These are phyloP conservation scores for Trichosporon sp. DNA, from an alignment of 1,284 basidiomycete genomes.

Conservation along the genomic window DNA sequence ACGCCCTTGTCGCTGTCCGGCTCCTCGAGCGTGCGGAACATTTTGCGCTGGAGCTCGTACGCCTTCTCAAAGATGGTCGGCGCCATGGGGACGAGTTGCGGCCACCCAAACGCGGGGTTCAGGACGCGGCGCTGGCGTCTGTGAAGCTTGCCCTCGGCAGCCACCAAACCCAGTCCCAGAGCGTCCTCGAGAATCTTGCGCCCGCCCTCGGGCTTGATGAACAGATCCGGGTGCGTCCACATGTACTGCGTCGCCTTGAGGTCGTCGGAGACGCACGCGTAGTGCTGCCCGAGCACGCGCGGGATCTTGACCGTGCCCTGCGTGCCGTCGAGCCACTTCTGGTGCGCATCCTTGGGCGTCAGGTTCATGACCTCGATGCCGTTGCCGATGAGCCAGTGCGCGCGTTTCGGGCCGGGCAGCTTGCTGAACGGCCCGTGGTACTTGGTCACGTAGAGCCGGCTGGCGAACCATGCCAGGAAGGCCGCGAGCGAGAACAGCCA, in stretches of 20 bases:
- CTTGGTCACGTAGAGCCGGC: neutral
- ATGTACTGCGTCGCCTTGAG: slow-evolving; percentile 66
- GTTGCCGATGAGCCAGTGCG: slow-evolving; percentile 4
- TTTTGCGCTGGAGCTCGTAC: slow-evolving; percentile 56
- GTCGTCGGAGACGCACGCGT: slow-evolving; percentile 62
- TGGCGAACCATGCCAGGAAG: neutral
- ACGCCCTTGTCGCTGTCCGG: slow-evolving; percentile 22
- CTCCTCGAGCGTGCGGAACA: slow-evolving; percentile 68
- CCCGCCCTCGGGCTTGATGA: slow-evolving; percentile 68
- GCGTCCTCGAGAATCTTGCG: slow-evolving; percentile 60
- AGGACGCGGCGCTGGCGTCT: slow-evolving; percentile 60
- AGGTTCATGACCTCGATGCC: slow-evolving; percentile 6
- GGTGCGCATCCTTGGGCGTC: slow-evolving; percentile 17
- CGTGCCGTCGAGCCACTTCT: neutral
- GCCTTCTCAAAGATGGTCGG: slow-evolving; percentile 69
- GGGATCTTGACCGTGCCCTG: slow-evolving; percentile 1
- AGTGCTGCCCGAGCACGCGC: neutral
- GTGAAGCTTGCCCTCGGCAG: slow-evolving; percentile 60
- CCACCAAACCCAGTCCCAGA: slow-evolving; percentile 49
- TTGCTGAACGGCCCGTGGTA: slow-evolving; percentile 1
- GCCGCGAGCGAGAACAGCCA: neutral
- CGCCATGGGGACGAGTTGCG: slow-evolving; percentile 40
- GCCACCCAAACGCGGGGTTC: slow-evolving; percentile 57
- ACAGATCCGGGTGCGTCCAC: slow-evolving; percentile 64
- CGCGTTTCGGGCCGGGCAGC: slow-evolving; percentile 4